Percentiles rank a stretch among this genome's conserved stretches.
phyloP scores from a whole-genome alignment of 306 rosid species.

The Hippophae tibetana region DNA sequence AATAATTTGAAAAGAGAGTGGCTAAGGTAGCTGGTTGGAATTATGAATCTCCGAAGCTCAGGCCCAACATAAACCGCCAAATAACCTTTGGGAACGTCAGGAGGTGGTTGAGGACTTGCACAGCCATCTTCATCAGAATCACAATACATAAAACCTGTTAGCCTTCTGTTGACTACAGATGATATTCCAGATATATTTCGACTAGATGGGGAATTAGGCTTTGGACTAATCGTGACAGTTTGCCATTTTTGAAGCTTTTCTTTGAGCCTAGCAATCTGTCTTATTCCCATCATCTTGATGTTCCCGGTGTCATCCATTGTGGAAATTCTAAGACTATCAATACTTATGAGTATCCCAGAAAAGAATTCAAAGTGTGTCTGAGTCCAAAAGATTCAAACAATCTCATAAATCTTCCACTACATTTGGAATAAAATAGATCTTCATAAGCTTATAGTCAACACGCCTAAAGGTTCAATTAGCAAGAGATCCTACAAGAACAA shows the following conservation, averaged over 20 bases:
- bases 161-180: conserved; percentile 47
- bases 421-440: background rate
- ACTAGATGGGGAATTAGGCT: conserved; percentile 11
- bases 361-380: conserved; percentile 19
- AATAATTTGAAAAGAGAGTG: conserved; percentile 67
- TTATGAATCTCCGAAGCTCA: conserved; percentile 31
- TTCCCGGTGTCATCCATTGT: conserved; percentile 60
- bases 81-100: conserved; percentile 37
- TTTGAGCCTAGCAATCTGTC: conserved; percentile 64
- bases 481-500: no score
- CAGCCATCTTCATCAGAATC: conserved; percentile 80
- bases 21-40: conserved; percentile 59
- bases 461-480: background rate
- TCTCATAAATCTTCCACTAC: conserved; percentile 32
- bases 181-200: conserved; percentile 37
- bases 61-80: conserved; percentile 47
- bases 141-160: conserved; percentile 33
- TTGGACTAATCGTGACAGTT: conserved; percentile 36
- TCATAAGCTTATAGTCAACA: background rate
- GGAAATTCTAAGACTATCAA: conserved; percentile 15
- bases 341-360: conserved; percentile 15
- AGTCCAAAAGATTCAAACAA: conserved; percentile 14
- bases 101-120: conserved; percentile 2
- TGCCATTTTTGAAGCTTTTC: conserved; percentile 80
- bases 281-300: conserved; percentile 46